These are phyloP conservation scores for Setomelanomma holmii DNA, from an alignment of 2,329 filamentous ascomycete species.

Conservation along the genomic window DNA sequence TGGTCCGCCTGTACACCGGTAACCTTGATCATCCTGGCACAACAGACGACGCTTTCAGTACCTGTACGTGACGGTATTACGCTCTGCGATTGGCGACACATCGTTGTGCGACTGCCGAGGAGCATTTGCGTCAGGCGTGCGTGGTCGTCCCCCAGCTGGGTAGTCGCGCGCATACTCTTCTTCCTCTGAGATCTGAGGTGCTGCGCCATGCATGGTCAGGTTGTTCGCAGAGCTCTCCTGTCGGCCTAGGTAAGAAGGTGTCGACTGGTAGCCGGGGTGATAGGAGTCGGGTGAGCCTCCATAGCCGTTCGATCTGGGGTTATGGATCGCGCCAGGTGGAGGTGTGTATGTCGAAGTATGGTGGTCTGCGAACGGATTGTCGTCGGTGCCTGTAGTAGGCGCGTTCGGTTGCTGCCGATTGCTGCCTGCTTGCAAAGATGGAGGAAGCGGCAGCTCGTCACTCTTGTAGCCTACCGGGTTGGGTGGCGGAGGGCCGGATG, in stretches of 20 bases:
- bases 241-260: slow-evolving; percentile 52
- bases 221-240: slow-evolving; percentile 54
- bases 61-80: slow-evolving; percentile 46
- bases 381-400: slow-evolving; percentile 22
- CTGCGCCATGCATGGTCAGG: slow-evolving; percentile 56
- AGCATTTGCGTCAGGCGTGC: slow-evolving; percentile 32
- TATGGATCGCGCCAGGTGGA: slow-evolving; percentile 26
- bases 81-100: slow-evolving; percentile 47
- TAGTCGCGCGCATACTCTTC: slow-evolving; percentile 40
- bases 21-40: neutral
- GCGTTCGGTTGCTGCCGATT: slow-evolving; percentile 17
- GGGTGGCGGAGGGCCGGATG: slow-evolving; percentile 7
- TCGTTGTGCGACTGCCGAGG: slow-evolving; percentile 28
- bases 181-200: slow-evolving; percentile 15
- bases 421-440: slow-evolving; percentile 37
- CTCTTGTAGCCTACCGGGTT: slow-evolving; percentile 16
- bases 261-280: slow-evolving; percentile 46
- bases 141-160: slow-evolving; percentile 24
- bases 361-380: slow-evolving; percentile 54
- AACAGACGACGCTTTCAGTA: slow-evolving; percentile 32
- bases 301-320: slow-evolving; percentile 24
- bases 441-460: slow-evolving; percentile 31
- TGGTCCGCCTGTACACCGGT: slow-evolving; percentile 10
- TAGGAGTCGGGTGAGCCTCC: slow-evolving; percentile 35
- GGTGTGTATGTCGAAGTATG: slow-evolving; percentile 43